Base-by-base conservation (phyloP, 352 stramenopile species). In the Phytophthora melonis region DNA sequence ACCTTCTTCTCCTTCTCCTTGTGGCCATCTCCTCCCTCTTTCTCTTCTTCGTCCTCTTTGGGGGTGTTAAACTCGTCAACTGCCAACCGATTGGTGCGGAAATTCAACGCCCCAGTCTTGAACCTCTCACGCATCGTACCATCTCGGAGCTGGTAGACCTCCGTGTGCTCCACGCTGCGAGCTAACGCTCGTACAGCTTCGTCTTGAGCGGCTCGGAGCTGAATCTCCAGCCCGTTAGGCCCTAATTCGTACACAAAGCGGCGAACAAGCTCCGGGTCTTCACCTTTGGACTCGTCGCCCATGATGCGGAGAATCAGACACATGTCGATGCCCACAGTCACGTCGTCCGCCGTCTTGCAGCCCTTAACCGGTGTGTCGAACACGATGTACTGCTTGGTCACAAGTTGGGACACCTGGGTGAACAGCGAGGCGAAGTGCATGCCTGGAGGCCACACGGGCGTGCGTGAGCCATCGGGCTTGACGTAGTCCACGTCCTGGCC, bases 381-480 rank as follows among this genome's bases (percentile, higher is more conserved):
- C 9, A 96, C 79, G 25, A 96, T 88, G 54, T 83, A 89, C 72
- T 96, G 89, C 81, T 93, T 93, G n/a, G 89, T 97, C 10, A 97
- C 83, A 13, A 96, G 67, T 53, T 97, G 89, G 0, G 89, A 87
- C 5, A 95, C 86, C 58, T 91, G 89, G 16, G 91, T 88, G 68
- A 89, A 96, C 18, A 82, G 49, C 9, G 76, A 86, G 5, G 85
- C 83, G 66, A 54, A 78, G 62, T 96, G 89, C 62, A 96, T 85
- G 1, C 91, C 88, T 25, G 85, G 59, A 0, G 89, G 83, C 89
- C 89, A 96, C 14, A 93, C 77, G 1, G 83, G 74, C 3, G 63
- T 87, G 3, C 59, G 70, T 6, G 55, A 77, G 11, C 79, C 80
- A 45, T 88, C 78, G 13, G 32, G 34, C 0, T 72, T 57, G 0